Evolutionary conservation across 805 yeast genomes (phyloP), one percentile per base, ranked within the genome.

Genomic region (Lipomyces chichibuensis): DNA sequence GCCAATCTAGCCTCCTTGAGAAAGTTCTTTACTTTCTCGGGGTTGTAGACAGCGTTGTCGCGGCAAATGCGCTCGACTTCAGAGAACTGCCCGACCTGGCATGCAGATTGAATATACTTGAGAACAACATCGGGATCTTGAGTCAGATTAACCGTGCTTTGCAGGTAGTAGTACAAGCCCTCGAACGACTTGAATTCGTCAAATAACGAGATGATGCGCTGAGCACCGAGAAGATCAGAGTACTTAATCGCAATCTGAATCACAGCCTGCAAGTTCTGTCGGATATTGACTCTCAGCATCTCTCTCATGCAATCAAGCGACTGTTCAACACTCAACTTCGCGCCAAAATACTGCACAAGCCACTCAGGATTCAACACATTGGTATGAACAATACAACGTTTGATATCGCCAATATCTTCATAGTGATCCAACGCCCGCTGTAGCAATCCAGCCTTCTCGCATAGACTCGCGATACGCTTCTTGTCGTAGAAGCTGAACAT

Each of bases 361-460:
- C 98, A 95, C 73, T 96, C 99, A 70, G 88, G 86, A 66, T 97
- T 96, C 74, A 95, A 84, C 27, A 86, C 88, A 72, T 85, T 85
- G 49, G 98, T 90, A 80, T 93, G 93, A 60, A 92, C 91, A 76
- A 95, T 87, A 68, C 94, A 97, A 77, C 99, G 88, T 82, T 94
- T 94, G 78, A 95, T 94, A 76, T 95, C 99, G 78, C 89, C 91
- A 75, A 93, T 87, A 75, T 95, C 97, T 65, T 93, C 96, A 78
- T 90, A 95, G 79, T 92, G 94, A 80, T 95, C 99, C 73, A 95
- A 84, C 23, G 99, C 98, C 77, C 98, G 89, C 83, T 93, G 97
- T 79, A 84, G 88, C 72, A 95, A 84, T 23, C 98, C 98, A n/a
- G 97, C 94, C 80, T 92, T 92, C 81, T 95, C 99, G 79, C 97